Evolutionary conservation across 495 filamentous ascomycete species (phyloP).

Genomic region (Penicillium coffeae): DNA sequence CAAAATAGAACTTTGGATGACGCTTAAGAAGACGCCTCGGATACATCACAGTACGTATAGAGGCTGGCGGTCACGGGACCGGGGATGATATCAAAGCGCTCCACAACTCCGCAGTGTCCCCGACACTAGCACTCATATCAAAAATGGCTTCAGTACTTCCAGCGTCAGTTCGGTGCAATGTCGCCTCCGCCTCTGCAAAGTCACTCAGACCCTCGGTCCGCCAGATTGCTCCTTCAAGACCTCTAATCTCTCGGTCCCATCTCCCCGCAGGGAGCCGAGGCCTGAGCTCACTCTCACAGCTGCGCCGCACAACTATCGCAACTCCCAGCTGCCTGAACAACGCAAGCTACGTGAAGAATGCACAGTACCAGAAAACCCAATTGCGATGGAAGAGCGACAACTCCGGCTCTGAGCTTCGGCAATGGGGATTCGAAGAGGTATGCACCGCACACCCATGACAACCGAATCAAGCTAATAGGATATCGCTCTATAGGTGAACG

Average conservation of each 20-base stretch:
- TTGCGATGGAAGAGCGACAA: constrained; percentile 25
- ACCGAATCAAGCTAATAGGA: not conserved
- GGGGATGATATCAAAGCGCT: not conserved
- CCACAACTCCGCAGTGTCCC: constrained; percentile 1
- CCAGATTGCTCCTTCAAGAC: not conserved
- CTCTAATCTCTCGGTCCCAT: constrained; percentile 7
- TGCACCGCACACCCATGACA: constrained; percentile 1
- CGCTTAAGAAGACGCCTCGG: too few species aligned
- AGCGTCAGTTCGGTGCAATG: constrained; percentile 15
- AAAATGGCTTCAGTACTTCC: constrained; percentile 27
- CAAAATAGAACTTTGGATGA: too few species aligned
- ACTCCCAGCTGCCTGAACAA: not conserved
- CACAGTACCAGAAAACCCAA: not conserved
- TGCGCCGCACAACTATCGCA: not conserved
- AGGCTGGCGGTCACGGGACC: constrained; percentile 2
- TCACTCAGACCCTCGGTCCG: constrained; percentile 12
- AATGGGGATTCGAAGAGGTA: constrained; percentile 47
- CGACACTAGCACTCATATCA: not conserved
- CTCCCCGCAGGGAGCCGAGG: constrained; percentile 17
- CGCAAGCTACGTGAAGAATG: not conserved
- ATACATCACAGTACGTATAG: too few species aligned
- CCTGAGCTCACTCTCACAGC: constrained; percentile 3
- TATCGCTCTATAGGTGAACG: constrained; percentile 30
- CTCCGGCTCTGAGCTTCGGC: constrained; percentile 11
- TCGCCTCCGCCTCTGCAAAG: constrained; percentile 10